Percentiles rank a stretch among this genome's conserved stretches.
phyloP scores from a whole-genome alignment of 176 grass and related monocot species.

The Eragrostis curvula region DNA sequence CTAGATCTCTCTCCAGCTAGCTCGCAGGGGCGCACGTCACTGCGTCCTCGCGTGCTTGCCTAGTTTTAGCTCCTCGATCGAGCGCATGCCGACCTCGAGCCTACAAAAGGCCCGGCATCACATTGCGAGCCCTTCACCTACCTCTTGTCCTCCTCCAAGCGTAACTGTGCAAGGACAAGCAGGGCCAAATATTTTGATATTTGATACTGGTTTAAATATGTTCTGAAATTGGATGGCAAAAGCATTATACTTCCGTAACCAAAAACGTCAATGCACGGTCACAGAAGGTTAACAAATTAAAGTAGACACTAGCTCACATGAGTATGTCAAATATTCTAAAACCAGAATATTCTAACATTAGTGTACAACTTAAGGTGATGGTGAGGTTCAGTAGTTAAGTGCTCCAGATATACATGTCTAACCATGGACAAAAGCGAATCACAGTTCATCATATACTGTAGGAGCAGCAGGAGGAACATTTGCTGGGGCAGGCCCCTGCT shows the following conservation, averaged over 20 bases:
- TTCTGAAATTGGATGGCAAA: no score
- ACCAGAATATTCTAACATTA: not conserved
- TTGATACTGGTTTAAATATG: not conserved
- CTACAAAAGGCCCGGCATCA: not conserved
- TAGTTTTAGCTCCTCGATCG: not conserved
- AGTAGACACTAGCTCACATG: not conserved
- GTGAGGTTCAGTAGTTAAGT: not conserved
- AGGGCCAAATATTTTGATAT: no score
- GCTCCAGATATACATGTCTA: constrained; percentile 11
- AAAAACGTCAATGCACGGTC: not conserved
- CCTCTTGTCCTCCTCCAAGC: not conserved
- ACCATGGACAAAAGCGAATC: constrained; percentile 12
- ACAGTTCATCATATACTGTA: constrained; percentile 63
- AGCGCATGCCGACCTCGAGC: not conserved
- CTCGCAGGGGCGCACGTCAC: no score
- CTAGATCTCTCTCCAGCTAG: not conserved
- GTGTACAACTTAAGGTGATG: not conserved
- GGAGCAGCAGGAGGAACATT: constrained; percentile 20
- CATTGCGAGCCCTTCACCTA: not conserved
- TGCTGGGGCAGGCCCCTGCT: constrained; percentile 30
- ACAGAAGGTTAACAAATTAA: not conserved
- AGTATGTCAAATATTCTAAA: not conserved
- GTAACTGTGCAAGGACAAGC: not conserved
- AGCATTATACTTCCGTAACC: not conserved
- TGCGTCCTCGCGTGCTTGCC: not conserved